Evolutionary conservation across 768 basidiomycete genomes (phyloP).

Genomic region (Candolleomyces efflorescens): DNA sequence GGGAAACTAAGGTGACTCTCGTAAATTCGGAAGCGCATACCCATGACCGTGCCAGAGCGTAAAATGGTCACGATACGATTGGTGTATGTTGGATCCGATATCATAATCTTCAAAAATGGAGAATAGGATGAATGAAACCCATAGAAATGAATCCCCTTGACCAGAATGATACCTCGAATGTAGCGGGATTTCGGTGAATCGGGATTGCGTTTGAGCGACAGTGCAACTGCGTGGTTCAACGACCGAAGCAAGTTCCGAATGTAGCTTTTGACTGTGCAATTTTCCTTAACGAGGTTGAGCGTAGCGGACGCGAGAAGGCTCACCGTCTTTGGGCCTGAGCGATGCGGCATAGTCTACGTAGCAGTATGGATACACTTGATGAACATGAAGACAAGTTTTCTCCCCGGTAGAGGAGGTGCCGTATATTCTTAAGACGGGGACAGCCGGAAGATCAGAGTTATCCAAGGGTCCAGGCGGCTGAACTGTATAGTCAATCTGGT

Average conservation of each 20-base stretch:
- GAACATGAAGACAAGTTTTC: constrained; percentile 84
- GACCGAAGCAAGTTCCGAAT: constrained; percentile 66
- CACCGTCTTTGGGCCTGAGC: constrained; percentile 62
- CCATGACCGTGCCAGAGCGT: constrained; percentile 79
- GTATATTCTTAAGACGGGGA: constrained; percentile 84
- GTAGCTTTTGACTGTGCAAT: constrained; percentile 61
- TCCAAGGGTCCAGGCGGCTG: constrained; percentile 60
- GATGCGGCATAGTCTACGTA: constrained; percentile 77
- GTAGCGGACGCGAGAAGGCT: constrained; percentile 9
- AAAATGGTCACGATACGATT: constrained; percentile 72
- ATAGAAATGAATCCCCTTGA: constrained; percentile 96
- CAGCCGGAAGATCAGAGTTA: constrained; percentile 53
- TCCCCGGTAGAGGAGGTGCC: constrained; percentile 75
- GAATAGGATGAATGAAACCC: constrained; percentile 83
- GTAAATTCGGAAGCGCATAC: constrained; percentile 71
- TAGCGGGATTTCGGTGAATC: constrained; percentile 51
- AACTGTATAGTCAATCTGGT: constrained; percentile 64
- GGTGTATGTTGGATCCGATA: constrained; percentile 66
- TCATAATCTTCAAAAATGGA: constrained; percentile 84
- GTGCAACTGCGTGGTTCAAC: constrained; percentile 81
- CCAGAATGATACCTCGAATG: constrained; percentile 73
- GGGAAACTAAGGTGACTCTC: constrained; percentile 89
- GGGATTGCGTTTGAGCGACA: constrained; percentile 75
- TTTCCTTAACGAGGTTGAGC: neutral
- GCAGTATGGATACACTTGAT: constrained; percentile 94